Base-by-base conservation (phyloP, 106 monocot species). In the Allium fistulosum region DNA sequence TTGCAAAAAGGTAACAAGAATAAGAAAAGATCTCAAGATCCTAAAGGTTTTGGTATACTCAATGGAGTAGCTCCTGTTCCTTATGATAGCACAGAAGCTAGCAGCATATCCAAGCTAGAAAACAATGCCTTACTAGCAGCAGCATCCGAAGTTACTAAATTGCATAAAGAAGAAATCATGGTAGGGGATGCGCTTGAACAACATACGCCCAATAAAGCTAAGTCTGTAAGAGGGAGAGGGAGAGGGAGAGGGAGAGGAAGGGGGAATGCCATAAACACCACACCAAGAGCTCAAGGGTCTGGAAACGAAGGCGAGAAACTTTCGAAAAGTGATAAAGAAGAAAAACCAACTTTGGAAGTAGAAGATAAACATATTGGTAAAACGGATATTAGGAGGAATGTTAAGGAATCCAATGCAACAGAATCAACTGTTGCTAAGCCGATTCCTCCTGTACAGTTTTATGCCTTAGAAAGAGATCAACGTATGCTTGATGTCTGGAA, bases 381-480 rank as follows among this genome's bases (percentile, higher is more conserved):
- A 62, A 11, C 46, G 45, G 56, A 59, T 66, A 48, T n/a, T 76
- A 48, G 67, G 62, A 58, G 46, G 13, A 56, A 57, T 22, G 67
- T 10, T 64, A 61, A 71, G 68, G 62, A 80, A 10, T 59, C 69
- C 66, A 50, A 22, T 59, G 5, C n/a, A 51, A 55, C 66, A 75
- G 72, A 63, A 48, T 60, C 51, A 10, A 18, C 55, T 53, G 26
- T 74, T 75, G 18, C 63, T 22, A 92, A 86, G 62, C 71, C 76
- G 27, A 67, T 99, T 72, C 89, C 99, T 59, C 87, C 87, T 49
- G 79, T 99, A 27, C 99, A 99, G 57, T 99, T 99, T 75, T 87
- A 90, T 90, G 89, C 92, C 18, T 52, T 93, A 58, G 99, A 99
- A 49, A 90, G 87, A 58, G 79, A 87, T 45, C 78, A 77, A 27